phyloP scores from a whole-genome alignment of 148 eudicot species.

The Vaccinium corymbosum region DNA sequence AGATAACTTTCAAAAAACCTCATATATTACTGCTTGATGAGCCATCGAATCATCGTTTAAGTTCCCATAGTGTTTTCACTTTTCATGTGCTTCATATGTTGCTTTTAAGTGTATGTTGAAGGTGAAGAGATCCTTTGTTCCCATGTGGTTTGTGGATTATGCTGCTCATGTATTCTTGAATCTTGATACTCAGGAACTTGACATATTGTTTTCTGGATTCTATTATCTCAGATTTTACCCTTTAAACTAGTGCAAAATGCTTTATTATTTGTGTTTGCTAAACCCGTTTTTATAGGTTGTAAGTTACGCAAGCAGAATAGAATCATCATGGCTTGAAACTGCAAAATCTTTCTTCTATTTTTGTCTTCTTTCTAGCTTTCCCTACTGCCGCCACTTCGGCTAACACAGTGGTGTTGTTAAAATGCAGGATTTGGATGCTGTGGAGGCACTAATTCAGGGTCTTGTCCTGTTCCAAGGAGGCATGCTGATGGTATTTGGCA shows the following conservation, averaged over 20 bases:
- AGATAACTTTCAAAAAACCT: slow-evolving; percentile 93
- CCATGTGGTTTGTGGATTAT: neutral
- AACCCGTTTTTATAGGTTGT: neutral
- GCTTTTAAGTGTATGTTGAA: neutral
- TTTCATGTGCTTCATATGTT: neutral
- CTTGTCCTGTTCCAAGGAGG: slow-evolving; percentile 99
- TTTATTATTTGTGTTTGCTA: neutral
- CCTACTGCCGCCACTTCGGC: neutral
- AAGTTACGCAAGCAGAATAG: neutral
- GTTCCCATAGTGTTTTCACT: slow-evolving; percentile 24
- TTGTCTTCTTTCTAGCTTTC: neutral
- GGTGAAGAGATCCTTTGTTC: neutral
- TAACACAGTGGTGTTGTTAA: neutral
- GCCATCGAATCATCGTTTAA: slow-evolving; percentile 97
- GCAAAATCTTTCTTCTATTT: neutral
- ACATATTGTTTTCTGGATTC: neutral
- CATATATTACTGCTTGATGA: slow-evolving; percentile 91
- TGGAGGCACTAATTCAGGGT: slow-evolving; percentile 97
- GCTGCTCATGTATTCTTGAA: neutral
- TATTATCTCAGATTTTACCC: neutral
- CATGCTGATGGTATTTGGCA: slow-evolving; percentile 74
- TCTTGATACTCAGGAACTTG: neutral
- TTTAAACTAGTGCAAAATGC: neutral
- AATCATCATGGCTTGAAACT: neutral
- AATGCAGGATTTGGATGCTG: slow-evolving; percentile 94